Percentiles rank a stretch among this genome's conserved stretches.
Evolutionary conservation across 371 early-diverging fungal species (phyloP).

Genomic region (Apophysomyces trapeziformis): DNA sequence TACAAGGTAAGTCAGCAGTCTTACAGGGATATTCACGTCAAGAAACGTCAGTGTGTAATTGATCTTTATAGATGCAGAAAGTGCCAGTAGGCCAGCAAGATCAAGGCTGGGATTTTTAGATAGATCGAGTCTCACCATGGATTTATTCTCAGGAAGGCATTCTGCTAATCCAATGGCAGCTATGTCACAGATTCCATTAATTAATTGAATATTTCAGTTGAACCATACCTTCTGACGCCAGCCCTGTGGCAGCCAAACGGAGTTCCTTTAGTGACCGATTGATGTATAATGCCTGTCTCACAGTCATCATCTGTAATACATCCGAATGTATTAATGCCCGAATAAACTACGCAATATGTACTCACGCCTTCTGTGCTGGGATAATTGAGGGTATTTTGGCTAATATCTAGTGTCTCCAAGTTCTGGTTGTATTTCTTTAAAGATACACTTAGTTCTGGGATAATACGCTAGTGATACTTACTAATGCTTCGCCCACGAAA

Average conservation of each 20-base stretch:
- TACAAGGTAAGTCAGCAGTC: conserved; percentile 14
- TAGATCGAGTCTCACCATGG: conserved; percentile 71
- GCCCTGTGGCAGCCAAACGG: conserved; percentile 64
- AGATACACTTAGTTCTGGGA: conserved; percentile 13
- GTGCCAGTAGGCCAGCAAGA: conserved; percentile 79
- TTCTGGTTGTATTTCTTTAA: conserved; percentile 51
- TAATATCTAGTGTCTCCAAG: conserved; percentile 48
- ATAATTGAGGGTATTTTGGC: conserved; percentile 42
- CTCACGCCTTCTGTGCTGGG: conserved; percentile 55
- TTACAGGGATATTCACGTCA: conserved; percentile 72
- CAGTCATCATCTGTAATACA: conserved; percentile 42
- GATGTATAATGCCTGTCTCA: conserved; percentile 65
- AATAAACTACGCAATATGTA: not conserved
- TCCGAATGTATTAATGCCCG: not conserved
- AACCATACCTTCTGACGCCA: conserved; percentile 61
- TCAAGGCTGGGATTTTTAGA: conserved; percentile 74
- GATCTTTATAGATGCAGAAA: conserved; percentile 73
- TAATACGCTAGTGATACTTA: conserved; percentile 29
- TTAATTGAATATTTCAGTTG: not conserved
- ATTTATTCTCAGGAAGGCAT: conserved; percentile 73
- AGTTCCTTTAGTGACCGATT: conserved; percentile 68
- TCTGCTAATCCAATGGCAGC: conserved; percentile 83
- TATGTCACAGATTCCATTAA: not conserved
- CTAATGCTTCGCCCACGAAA: conserved; percentile 67
- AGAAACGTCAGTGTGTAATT: conserved; percentile 72